phyloP scores from a whole-genome alignment of 495 filamentous ascomycete species.

The Viridothelium virens region DNA sequence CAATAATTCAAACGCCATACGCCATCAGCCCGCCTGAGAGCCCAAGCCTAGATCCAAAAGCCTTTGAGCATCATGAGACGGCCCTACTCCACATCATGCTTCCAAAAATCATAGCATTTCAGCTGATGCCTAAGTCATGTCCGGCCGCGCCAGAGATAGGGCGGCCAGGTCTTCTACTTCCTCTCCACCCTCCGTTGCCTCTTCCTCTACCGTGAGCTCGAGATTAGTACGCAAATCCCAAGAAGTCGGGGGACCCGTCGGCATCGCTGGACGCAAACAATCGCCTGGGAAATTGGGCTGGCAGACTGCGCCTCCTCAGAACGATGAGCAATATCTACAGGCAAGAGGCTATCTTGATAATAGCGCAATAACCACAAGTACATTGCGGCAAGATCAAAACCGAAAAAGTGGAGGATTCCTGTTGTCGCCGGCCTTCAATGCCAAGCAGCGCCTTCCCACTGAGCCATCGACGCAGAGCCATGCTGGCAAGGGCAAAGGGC shows the following conservation, averaged over 20 bases:
- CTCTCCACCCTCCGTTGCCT: slow-evolving; percentile 6
- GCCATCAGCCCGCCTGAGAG: not conserved
- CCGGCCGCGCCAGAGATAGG: slow-evolving; percentile 2
- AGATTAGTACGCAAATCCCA: not conserved
- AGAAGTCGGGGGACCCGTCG: slow-evolving; percentile 4
- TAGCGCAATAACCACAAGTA: not conserved
- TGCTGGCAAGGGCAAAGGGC: not conserved
- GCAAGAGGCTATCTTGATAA: not conserved
- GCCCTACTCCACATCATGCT: not conserved
- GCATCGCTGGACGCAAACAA: slow-evolving; percentile 1
- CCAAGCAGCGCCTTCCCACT: not conserved
- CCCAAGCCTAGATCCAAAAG: not conserved
- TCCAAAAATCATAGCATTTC: not conserved
- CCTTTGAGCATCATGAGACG: not conserved
- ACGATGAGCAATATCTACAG: not conserved
- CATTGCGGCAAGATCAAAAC: not conserved
- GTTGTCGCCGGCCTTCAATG: not conserved
- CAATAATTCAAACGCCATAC: not conserved
- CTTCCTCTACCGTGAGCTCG: slow-evolving; percentile 13
- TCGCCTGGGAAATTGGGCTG: not conserved
- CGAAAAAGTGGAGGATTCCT: slow-evolving; percentile 13
- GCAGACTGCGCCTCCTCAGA: not conserved
- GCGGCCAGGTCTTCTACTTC: slow-evolving; percentile 12
- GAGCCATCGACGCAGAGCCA: not conserved
- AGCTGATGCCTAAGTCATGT: not conserved